Base-by-base conservation (phyloP, 1,284 basidiomycete genomes). In the Xanthoconium separans region DNA sequence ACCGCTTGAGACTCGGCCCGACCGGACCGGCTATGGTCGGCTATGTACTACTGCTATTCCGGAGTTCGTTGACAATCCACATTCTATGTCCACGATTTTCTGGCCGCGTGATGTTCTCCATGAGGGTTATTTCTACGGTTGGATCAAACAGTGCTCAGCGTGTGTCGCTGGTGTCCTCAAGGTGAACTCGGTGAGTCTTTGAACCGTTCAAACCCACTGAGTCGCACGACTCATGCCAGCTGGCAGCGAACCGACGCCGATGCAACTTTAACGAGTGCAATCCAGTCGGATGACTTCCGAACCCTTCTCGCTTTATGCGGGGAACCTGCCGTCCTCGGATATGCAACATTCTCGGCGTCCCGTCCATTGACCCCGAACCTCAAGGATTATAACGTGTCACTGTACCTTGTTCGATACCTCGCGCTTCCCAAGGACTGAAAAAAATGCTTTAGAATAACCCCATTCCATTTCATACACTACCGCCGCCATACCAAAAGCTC, bases 41-140 rank as follows among this genome's bases (percentile, higher is more conserved):
- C 6, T 16, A 20, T 24, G 22, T 24, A 3, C 22, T 18, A 18
- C 2, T 15, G 6, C 10, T 18, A 18, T 18, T 18, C 18, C 18
- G 18, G 43, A 11, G 36, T 36, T 40, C 3, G 9, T 39, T 11
- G 31, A 9, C 2, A 41, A 31, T 36, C 16, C 43, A 48, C 47
- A 36, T 46, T 57, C 58, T 44, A 70, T 71, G 65, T 69, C 73
- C 47, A 75, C 76, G n/a, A 65, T 82, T 56, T 81, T 84, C 63
- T 85, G 83, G 82, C 83, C 83, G 39, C 58, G 65, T 41, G 75
- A 82, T 62, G 73, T 77, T 50, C 57, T 66, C 43, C 37, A 59
- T 8, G 61, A 66, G 34, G 82, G 83, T 2, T 73, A 77, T 56
- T 75, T 75, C 57, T 84, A 82, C 61, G 83, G 84, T 9, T 86